Base-by-base conservation (phyloP, 441 rosid genomes). In the Hypseocharis bilobata region DNA sequence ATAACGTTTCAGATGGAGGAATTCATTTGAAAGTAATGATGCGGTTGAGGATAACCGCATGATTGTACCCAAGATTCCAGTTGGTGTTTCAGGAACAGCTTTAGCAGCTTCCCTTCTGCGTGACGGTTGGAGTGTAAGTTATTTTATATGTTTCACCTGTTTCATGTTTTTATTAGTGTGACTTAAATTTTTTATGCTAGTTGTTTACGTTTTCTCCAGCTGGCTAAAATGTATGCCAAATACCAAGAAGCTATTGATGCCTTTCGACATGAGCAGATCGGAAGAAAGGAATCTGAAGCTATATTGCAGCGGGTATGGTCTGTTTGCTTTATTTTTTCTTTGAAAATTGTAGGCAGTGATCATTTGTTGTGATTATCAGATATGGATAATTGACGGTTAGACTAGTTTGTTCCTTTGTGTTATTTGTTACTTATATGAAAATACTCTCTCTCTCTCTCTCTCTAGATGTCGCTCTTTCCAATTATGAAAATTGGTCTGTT, bases 221-320 rank as follows among this genome's bases (percentile, higher is more conserved):
- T 93, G 67, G 91, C 89, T 56, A 93, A 88, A 83, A 91, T 93
- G 82, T 93, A 93, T 71, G 84, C 85, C 68, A 93, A 88, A 67
- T 93, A 93, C 80, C 99, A 93, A 80, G 99, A 93, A 83, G 97
- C 97, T 40, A 83, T 87, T 71, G 99, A 93, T 87, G 97, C 99
- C 42, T 62, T 86, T 74, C 86, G 92, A 67, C 99, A 93, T 76
- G 99, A 93, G 76, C 96, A 87, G 71, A 74, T 93, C 75, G 99
- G 99, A 65, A 83, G 97, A 77, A 91, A 84, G 81, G 99, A 93
- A 72, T 82, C 96, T 26, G 99, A 93, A 84, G 81, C 86, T 45
- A 77, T 89, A 59, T 78, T 93, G 54, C 99, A 93, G 72, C 85
- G 97, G 85, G 98, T 93, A 85, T 67, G 70, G 42, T 23, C 40